Conservation (phyloP, 2,329 filamentous ascomycete genomes). For the Pseudocercospora musae region DNA sequence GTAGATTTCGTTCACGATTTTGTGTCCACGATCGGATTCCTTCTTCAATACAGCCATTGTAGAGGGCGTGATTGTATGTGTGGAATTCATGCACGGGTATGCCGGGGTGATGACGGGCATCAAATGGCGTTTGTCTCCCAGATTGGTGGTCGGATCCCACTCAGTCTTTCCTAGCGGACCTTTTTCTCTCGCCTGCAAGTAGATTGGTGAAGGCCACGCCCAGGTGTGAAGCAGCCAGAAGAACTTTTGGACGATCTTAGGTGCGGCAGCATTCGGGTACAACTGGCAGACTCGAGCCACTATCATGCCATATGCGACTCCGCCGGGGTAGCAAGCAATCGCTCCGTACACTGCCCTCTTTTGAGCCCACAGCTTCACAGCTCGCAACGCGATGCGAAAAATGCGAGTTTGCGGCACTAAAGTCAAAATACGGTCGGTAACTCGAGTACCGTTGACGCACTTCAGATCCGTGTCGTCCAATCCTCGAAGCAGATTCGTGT, state of each 20-base stretch:
- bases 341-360: conserved; percentile 90
- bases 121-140: conserved; percentile 75
- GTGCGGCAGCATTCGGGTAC: conserved; percentile 86
- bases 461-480: conserved; percentile 83
- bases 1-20: conserved; percentile 78
- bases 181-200: conserved; percentile 83
- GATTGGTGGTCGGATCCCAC: conserved; percentile 91
- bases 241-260: conserved; percentile 88
- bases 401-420: conserved; percentile 86
- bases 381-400: conserved; percentile 83
- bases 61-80: conserved; percentile 86
- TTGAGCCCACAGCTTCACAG: conserved; percentile 95
- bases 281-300: conserved; percentile 94
- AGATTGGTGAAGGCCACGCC: conserved; percentile 91
- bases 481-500: conserved; percentile 80
- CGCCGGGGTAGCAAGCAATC: conserved; percentile 92
- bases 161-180: conserved; percentile 77
- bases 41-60: conserved; percentile 79
- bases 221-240: conserved; percentile 88
- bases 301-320: conserved; percentile 97
- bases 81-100: conserved; percentile 96
- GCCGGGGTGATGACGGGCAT: conserved; percentile 99
- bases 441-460: conserved; percentile 88
- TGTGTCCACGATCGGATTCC: conserved; percentile 73
- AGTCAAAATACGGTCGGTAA: conserved; percentile 86